phyloP scores from a whole-genome alignment of 495 filamentous ascomycete species.

The Aspergillus leporis region DNA sequence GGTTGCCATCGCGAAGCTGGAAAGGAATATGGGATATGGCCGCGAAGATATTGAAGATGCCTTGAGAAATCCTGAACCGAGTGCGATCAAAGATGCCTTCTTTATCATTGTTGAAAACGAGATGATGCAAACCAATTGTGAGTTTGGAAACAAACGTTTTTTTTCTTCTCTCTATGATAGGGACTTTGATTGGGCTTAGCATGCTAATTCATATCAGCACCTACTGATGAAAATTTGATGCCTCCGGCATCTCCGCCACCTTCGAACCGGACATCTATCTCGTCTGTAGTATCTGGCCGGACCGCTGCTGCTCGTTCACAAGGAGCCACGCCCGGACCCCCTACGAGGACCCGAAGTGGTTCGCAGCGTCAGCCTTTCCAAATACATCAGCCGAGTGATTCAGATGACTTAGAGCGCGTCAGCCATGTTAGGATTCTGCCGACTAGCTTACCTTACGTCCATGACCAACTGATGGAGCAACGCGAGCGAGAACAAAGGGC shows the following conservation, averaged over 20 bases:
- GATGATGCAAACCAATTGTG: slow-evolving; percentile 92
- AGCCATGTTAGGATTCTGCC: slow-evolving; percentile 89
- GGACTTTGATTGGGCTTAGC: background rate
- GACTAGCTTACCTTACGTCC: slow-evolving; percentile 84
- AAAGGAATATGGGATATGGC: slow-evolving; percentile 96
- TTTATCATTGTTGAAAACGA: slow-evolving; percentile 97
- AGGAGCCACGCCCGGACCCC: slow-evolving; percentile 16
- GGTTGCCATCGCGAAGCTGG: slow-evolving; percentile 88
- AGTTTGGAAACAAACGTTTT: slow-evolving; percentile 20
- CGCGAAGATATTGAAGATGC: slow-evolving; percentile 95
- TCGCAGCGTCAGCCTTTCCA: slow-evolving; percentile 31
- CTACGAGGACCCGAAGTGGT: slow-evolving; percentile 25
- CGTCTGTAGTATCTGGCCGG: slow-evolving; percentile 24
- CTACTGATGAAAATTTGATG: slow-evolving; percentile 44
- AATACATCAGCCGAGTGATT: slow-evolving; percentile 28
- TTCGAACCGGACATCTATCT: slow-evolving; percentile 18
- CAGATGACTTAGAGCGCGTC: slow-evolving; percentile 45
- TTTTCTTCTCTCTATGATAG: background rate
- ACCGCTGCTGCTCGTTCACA: slow-evolving; percentile 26
- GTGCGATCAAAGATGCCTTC: slow-evolving; percentile 98
- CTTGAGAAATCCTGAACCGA: slow-evolving; percentile 85
- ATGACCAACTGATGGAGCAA: slow-evolving; percentile 83
- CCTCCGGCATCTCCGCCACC: slow-evolving; percentile 27
- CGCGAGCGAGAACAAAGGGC: slow-evolving; percentile 50
- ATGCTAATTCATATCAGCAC: slow-evolving; percentile 34